Conservation (phyloP, 2,329 filamentous ascomycete species). For the Neoscytalidium dimidiatum region DNA sequence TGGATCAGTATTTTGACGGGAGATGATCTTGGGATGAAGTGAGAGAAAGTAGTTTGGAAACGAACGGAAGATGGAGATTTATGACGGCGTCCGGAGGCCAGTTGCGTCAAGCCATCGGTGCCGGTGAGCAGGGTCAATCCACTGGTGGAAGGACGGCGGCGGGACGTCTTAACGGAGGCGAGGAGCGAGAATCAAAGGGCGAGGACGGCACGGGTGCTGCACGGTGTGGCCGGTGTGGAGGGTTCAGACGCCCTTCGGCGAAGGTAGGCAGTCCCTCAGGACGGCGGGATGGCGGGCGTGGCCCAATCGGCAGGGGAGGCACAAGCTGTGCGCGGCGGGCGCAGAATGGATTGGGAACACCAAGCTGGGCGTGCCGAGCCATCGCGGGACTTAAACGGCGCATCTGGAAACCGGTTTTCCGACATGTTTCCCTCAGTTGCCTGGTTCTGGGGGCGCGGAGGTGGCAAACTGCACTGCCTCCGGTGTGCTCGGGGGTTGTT, state of each 20-base stretch:
- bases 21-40: background rate
- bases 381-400: background rate
- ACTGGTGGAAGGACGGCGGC: background rate
- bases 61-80: background rate
- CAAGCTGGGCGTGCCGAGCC: background rate
- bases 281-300: background rate
- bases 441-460: background rate
- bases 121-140: background rate
- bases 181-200: background rate
- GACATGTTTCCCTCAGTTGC: background rate
- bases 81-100: background rate
- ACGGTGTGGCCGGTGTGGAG: background rate
- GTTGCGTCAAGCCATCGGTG: background rate
- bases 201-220: background rate
- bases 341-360: background rate
- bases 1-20: no score
- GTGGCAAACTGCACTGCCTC: constrained; percentile 5
- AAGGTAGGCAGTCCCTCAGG: background rate
- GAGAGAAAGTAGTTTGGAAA: background rate
- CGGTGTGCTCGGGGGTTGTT: background rate
- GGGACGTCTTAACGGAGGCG: background rate
- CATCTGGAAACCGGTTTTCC: background rate
- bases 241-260: background rate
- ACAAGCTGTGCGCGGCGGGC: background rate
- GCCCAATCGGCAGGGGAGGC: background rate